Percentiles rank a stretch among this genome's conserved stretches.
Evolutionary conservation across 176 grass and related monocot species (phyloP).

Genomic region (Aegilops longissima): DNA sequence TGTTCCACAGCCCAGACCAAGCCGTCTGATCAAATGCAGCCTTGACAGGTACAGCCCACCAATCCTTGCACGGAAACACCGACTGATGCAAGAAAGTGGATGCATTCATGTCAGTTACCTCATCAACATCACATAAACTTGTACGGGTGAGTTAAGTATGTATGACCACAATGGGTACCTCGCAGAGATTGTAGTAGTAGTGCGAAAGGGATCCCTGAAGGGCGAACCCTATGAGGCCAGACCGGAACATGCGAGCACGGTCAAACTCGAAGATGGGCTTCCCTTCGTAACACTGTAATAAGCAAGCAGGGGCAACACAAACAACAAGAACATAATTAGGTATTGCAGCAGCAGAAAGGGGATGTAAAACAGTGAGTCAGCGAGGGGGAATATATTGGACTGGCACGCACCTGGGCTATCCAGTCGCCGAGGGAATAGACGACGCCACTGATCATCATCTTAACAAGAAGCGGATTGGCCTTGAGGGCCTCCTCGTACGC

Average conservation of each 20-base stretch:
- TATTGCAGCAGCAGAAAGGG: neutral
- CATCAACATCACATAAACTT: neutral
- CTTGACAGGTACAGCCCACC: conserved; percentile 94
- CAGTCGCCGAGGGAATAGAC: conserved; percentile 96
- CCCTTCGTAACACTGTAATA: conserved; percentile 77
- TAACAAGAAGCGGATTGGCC: conserved; percentile 85
- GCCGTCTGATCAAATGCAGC: conserved; percentile 80
- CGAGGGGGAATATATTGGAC: neutral
- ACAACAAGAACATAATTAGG: neutral
- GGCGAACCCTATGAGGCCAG: conserved; percentile 80
- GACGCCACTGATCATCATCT: conserved; percentile 98
- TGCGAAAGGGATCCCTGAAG: conserved; percentile 96
- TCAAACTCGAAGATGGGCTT: conserved; percentile 91
- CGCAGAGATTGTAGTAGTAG: conserved; percentile 91
- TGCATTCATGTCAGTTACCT: neutral
- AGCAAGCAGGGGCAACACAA: neutral
- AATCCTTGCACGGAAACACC: conserved; percentile 86
- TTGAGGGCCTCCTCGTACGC: conserved; percentile 93
- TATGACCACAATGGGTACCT: conserved; percentile 38
- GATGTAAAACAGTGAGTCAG: neutral
- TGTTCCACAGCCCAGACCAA: conserved; percentile 93
- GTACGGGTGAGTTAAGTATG: neutral
- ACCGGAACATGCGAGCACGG: conserved; percentile 84
- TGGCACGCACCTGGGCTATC: conserved; percentile 84
- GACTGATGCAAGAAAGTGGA: conserved; percentile 40